Conservation (phyloP, 2,329 filamentous ascomycete genomes). For the Trichoderma endophyticum region DNA sequence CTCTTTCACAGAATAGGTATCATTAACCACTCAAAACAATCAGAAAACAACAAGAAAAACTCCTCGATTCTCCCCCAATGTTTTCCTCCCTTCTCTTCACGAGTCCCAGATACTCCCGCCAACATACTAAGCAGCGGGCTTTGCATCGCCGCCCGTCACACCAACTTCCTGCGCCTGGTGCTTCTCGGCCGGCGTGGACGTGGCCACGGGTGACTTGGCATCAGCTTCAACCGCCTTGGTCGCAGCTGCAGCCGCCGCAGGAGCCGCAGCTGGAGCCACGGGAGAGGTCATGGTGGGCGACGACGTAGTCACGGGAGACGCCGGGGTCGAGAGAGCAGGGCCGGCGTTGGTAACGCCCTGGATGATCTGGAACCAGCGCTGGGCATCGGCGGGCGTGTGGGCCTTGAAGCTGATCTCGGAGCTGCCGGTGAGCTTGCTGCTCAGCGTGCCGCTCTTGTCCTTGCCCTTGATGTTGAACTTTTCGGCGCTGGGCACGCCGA, state of each 20-base stretch:
- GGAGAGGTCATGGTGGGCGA: constrained; percentile 10
- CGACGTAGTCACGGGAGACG: neutral
- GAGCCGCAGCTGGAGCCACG: neutral
- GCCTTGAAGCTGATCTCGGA: constrained; percentile 88
- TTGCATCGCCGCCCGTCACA: constrained; percentile 32
- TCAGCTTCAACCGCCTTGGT: neutral
- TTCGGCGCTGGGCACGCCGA: constrained; percentile 67
- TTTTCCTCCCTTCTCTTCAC: neutral
- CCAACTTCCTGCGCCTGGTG: constrained; percentile 44
- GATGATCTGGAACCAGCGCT: constrained; percentile 81
- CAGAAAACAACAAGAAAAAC: neutral
- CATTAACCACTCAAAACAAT: neutral
- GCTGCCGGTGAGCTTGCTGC: constrained; percentile 73
- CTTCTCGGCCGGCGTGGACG: constrained; percentile 8
- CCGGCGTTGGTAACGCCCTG: constrained; percentile 54
- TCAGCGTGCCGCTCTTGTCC: constrained; percentile 76
- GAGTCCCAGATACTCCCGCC: neutral
- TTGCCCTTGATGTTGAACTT: constrained; percentile 98
- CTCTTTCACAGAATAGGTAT: constrained; percentile 6
- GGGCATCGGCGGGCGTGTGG: constrained; percentile 72
- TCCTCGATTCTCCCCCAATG: neutral
- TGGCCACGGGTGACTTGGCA: constrained; percentile 18
- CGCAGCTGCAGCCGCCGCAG: constrained; percentile 15
- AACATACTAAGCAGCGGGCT: neutral
- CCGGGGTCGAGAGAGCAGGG: constrained; percentile 27